These are phyloP conservation scores for Lomentospora prolificans DNA, from an alignment of 2,329 filamentous ascomycete genomes.

Conservation along the genomic window DNA sequence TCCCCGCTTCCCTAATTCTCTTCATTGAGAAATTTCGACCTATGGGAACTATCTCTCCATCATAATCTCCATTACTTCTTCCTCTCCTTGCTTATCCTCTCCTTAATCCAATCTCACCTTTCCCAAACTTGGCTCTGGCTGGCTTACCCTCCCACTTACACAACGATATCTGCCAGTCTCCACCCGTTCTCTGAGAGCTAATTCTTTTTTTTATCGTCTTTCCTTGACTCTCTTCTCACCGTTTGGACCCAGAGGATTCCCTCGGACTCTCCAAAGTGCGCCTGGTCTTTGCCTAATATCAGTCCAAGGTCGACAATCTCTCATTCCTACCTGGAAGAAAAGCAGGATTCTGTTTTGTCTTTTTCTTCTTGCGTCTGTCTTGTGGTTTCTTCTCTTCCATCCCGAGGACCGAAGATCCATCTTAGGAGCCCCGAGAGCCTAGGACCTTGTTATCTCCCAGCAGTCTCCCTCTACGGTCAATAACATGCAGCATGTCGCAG, in stretches of 20 bases:
- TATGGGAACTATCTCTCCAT: constrained; percentile 1
- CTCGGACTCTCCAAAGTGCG: background rate
- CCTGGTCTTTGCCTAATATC: background rate
- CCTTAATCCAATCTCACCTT: constrained; percentile 1
- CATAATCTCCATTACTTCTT: constrained; percentile 1
- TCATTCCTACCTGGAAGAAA: constrained; percentile 3
- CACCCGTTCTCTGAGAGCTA: background rate
- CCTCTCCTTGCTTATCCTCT: constrained; percentile 3
- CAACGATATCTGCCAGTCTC: background rate
- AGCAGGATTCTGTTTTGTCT: constrained; percentile 11
- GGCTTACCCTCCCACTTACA: constrained; percentile 1
- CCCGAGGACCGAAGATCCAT: constrained; percentile 8
- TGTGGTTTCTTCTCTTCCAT: constrained; percentile 8
- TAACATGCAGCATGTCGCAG: constrained; percentile 52
- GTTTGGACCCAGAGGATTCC: background rate
- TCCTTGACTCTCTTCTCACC: background rate
- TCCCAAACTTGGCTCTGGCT: background rate
- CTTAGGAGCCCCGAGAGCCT: constrained; percentile 15
- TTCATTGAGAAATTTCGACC: background rate
- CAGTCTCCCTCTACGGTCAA: constrained; percentile 11
- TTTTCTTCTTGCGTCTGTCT: constrained; percentile 9
- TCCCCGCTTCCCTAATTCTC: background rate
- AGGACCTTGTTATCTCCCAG: background rate
- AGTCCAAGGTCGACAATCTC: background rate
- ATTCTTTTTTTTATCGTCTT: background rate